Evolutionary conservation across 2,329 filamentous ascomycete species (phyloP).

Genomic region (Fusarium sororula): DNA sequence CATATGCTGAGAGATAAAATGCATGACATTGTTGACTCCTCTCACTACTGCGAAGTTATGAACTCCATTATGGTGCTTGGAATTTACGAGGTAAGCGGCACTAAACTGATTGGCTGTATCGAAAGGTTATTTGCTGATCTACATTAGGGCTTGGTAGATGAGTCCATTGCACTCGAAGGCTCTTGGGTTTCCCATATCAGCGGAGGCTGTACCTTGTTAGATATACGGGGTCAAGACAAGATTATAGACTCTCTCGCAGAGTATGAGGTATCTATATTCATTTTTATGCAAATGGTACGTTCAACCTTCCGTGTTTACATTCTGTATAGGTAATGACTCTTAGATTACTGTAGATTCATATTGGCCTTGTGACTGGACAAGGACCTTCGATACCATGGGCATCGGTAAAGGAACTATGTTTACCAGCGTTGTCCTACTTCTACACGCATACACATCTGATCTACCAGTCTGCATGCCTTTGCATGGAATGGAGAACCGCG

Average conservation of each 20-base stretch:
- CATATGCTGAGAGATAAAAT: background rate
- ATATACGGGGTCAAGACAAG: background rate
- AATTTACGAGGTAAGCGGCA: background rate
- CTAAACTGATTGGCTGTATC: rapidly evolving
- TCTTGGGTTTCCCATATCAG: background rate
- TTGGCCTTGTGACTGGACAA: background rate
- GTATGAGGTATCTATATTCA: background rate
- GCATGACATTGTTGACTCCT: background rate
- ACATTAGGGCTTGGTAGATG: background rate
- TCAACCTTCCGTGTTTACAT: rapidly evolving
- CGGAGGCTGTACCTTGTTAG: background rate
- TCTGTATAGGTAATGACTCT: rapidly evolving
- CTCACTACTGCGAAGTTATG: background rate
- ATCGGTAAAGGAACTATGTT: background rate
- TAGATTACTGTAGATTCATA: background rate
- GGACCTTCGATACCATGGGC: background rate
- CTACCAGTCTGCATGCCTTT: background rate
- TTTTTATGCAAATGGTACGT: background rate
- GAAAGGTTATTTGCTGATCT: rapidly evolving
- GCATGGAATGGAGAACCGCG: background rate
- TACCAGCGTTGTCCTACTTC: background rate
- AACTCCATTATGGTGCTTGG: background rate
- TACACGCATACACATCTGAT: background rate
- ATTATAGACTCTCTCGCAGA: background rate
- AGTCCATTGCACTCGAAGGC: background rate